These are phyloP conservation scores for Amborella trichopoda DNA, from an alignment of 164 flowering plant species.

Conservation along the genomic window DNA sequence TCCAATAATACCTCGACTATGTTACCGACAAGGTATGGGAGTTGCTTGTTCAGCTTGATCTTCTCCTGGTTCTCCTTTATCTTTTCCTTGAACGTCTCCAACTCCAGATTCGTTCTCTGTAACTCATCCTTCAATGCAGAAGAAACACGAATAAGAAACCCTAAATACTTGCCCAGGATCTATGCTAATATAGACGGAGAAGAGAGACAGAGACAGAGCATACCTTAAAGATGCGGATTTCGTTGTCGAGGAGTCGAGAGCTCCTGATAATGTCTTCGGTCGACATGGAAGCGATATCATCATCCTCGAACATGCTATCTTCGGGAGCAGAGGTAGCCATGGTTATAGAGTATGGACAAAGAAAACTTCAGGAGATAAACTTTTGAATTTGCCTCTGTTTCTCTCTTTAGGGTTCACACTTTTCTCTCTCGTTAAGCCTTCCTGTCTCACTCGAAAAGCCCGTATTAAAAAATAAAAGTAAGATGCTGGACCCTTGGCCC, in stretches of 20 bases:
- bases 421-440: too few species aligned
- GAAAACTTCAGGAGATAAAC: too few species aligned
- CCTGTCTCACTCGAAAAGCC: too few species aligned
- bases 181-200: too few species aligned
- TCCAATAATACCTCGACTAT: constrained; percentile 92
- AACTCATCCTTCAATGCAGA: constrained; percentile 43
- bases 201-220: not conserved
- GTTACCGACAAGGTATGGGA: constrained; percentile 80
- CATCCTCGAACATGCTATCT: constrained; percentile 64
- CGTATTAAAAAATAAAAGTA: too few species aligned
- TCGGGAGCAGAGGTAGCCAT: too few species aligned
- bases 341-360: too few species aligned
- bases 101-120: constrained; percentile 66
- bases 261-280: constrained; percentile 64
- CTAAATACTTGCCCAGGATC: too few species aligned
- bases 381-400: too few species aligned
- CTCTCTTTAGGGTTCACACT: too few species aligned
- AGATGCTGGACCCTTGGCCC: too few species aligned
- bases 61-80: constrained; percentile 54
- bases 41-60: constrained; percentile 16
- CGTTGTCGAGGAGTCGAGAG: constrained; percentile 68
- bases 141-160: not conserved
- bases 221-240: constrained; percentile 9
- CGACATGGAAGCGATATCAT: constrained; percentile 61
- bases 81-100: constrained; percentile 73